Base-by-base conservation (phyloP, 2,329 filamentous ascomycete genomes). In the Pseudopithomyces chartarum region DNA sequence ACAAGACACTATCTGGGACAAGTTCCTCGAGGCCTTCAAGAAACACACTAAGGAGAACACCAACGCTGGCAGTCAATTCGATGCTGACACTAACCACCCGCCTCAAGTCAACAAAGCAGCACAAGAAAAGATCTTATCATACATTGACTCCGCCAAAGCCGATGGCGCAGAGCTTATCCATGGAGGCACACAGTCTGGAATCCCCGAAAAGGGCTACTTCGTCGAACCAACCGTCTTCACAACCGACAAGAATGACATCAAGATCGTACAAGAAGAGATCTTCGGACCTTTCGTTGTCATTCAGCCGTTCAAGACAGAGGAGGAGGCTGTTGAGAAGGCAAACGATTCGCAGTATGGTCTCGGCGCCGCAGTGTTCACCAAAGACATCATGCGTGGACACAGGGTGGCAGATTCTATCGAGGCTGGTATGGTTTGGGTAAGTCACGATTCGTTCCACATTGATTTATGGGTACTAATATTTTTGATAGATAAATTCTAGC, bases 61-160 rank as follows among this genome's bases (percentile, higher is more conserved):
- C 1, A 40, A 36, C 33, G 22, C 47, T 19, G 52, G 52, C 42
- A 55, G 84, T 66, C 88, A 87, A 0, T 91, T 90, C 68, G 79
- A 80, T 2, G 82, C 86, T 59, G 78, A 77, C 42, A 90, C 87
- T 1, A 88, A 86, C 76, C 88, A 91, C 29, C 45, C 45, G 36
- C 45, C 45, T 23, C 45, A 47, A 32, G 83, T 90, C 38, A 87
- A 86, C 3, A 87, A 86, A 67, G 74, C 78, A 3, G 88, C 90
- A 71, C 88, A 88, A 64, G 86, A 90, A 52, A 81, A 84, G 39
- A 82, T 92, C 7, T 78, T 91, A 34, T 79, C 79, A 1, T 92
- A 87, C 68, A 84, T 92, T 46, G 83, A 90, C 52, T 69, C 80
- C 2, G 89, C 87, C n/a, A 88, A 88, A 70, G 79, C 79, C 11